A percentile compares a stretch with the other conserved stretches of the same genome.
These are phyloP conservation scores for Candida yuanshanica DNA, from an alignment of 805 yeast genomes.

Conservation along the genomic window DNA sequence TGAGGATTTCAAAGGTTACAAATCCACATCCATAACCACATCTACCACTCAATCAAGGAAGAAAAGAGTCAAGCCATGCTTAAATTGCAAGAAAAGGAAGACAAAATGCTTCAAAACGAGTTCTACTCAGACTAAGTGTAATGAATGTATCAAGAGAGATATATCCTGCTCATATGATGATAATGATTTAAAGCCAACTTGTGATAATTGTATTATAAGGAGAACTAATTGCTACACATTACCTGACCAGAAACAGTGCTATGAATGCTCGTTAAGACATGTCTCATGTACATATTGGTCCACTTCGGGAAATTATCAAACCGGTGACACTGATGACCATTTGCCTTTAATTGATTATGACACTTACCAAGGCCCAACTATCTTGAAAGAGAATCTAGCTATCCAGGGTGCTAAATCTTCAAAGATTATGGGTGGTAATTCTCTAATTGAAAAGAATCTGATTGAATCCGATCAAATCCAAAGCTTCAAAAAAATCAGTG, in stretches of 20 bases:
- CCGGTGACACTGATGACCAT: slow-evolving; percentile 16
- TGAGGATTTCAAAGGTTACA: slow-evolving; percentile 10
- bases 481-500: slow-evolving; percentile 21
- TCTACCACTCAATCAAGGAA: neutral
- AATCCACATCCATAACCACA: slow-evolving; percentile 4
- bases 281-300: slow-evolving; percentile 15
- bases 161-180: slow-evolving; percentile 25
- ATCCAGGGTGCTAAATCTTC: slow-evolving; percentile 25
- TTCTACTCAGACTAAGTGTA: slow-evolving; percentile 16
- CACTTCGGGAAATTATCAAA: slow-evolving; percentile 6
- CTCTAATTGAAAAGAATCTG: slow-evolving; percentile 22
- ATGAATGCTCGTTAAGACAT: slow-evolving; percentile 21
- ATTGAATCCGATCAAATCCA: slow-evolving; percentile 10
- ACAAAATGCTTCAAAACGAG: slow-evolving; percentile 27
- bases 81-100: slow-evolving; percentile 32
- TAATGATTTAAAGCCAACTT: neutral
- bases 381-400: slow-evolving; percentile 23
- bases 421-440: slow-evolving; percentile 22
- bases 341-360: slow-evolving; percentile 25
- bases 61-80: slow-evolving; percentile 30
- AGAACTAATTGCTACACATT: slow-evolving; percentile 21
- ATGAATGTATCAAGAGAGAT: slow-evolving; percentile 26
- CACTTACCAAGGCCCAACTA: slow-evolving; percentile 23
- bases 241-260: slow-evolving; percentile 12
- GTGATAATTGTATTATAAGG: slow-evolving; percentile 10